These are phyloP conservation scores for Mortierella claussenii DNA, from an alignment of 192 early-diverging fungal genomes.

Conservation along the genomic window DNA sequence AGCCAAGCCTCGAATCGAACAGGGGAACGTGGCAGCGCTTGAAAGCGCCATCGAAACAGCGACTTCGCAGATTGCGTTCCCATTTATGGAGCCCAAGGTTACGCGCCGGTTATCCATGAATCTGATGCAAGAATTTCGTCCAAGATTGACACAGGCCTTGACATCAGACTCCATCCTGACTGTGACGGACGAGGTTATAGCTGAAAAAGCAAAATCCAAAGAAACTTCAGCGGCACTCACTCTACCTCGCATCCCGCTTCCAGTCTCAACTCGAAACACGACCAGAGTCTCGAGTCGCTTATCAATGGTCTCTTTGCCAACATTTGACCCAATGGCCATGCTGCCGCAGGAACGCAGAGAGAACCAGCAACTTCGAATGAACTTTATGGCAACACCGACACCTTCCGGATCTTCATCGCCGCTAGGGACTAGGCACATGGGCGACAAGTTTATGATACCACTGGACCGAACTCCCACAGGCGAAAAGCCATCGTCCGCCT, in stretches of 20 bases:
- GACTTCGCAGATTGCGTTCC: slow-evolving; percentile 46
- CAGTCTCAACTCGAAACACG: slow-evolving; percentile 23
- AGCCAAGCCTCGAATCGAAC: slow-evolving; percentile 40
- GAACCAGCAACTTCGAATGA: slow-evolving; percentile 2
- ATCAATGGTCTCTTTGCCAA: slow-evolving; percentile 39
- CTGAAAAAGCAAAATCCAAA: slow-evolving; percentile 15
- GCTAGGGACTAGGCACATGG: not conserved
- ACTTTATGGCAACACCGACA: not conserved
- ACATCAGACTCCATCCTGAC: slow-evolving; percentile 43
- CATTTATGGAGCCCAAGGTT: slow-evolving; percentile 58
- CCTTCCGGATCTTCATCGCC: slow-evolving; percentile 12
- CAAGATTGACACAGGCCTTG: slow-evolving; percentile 19
- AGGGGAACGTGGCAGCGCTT: slow-evolving; percentile 46
- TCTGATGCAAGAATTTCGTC: slow-evolving; percentile 58
- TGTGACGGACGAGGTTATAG: slow-evolving; percentile 30
- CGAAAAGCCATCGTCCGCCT: slow-evolving; percentile 20
- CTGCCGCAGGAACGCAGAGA: slow-evolving; percentile 29
- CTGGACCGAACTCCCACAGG: slow-evolving; percentile 32
- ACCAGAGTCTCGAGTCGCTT: slow-evolving; percentile 35
- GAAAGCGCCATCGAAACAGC: slow-evolving; percentile 53
- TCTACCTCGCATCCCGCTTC: slow-evolving; percentile 30
- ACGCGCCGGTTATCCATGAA: slow-evolving; percentile 63
- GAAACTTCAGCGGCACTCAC: not conserved
- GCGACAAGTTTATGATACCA: slow-evolving; percentile 28
- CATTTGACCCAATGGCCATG: slow-evolving; percentile 37